phyloP scores from a whole-genome alignment of 768 basidiomycete species.

The Daedaleopsis sinensis region DNA sequence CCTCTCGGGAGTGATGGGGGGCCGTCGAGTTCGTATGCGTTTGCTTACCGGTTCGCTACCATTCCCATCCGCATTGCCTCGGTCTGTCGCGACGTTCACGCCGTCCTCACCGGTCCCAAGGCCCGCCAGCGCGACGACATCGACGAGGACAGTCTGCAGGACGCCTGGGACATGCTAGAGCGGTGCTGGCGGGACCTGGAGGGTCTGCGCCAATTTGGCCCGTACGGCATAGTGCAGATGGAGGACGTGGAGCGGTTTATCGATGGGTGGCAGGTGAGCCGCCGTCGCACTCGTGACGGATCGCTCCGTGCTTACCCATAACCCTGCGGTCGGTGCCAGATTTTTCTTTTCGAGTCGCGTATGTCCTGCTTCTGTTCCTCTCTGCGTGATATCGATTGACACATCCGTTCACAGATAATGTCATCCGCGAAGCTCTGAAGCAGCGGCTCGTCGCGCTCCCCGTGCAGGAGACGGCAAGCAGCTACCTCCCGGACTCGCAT shows the following conservation, averaged over 20 bases:
- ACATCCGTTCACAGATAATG: conserved; percentile 58
- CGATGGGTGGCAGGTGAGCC: conserved; percentile 84
- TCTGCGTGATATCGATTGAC: not conserved
- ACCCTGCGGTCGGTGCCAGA: conserved; percentile 41
- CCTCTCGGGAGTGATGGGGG: conserved; percentile 17
- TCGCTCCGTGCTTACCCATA: not conserved
- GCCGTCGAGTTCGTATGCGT: conserved; percentile 48
- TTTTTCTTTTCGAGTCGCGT: conserved; percentile 91
- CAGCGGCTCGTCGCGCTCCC: conserved; percentile 47
- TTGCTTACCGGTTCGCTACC: conserved; percentile 62
- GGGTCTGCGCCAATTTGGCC: conserved; percentile 48
- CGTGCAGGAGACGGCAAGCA: conserved; percentile 16
- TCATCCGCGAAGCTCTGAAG: conserved; percentile 83
- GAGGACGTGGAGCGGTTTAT: conserved; percentile 71
- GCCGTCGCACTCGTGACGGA: conserved; percentile 2
- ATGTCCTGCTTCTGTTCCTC: conserved; percentile 38
- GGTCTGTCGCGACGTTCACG: conserved; percentile 79
- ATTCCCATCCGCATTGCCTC: conserved; percentile 75
- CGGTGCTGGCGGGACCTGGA: conserved; percentile 87
- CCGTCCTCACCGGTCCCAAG: conserved; percentile 75
- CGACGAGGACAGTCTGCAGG: conserved; percentile 64
- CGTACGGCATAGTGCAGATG: conserved; percentile 42
- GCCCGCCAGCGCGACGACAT: conserved; percentile 64
- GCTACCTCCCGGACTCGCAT: conserved; percentile 19
- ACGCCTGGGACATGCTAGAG: conserved; percentile 87